Conservation (phyloP, 805 yeast genomes). For the Saccharomyces eubayanus region DNA sequence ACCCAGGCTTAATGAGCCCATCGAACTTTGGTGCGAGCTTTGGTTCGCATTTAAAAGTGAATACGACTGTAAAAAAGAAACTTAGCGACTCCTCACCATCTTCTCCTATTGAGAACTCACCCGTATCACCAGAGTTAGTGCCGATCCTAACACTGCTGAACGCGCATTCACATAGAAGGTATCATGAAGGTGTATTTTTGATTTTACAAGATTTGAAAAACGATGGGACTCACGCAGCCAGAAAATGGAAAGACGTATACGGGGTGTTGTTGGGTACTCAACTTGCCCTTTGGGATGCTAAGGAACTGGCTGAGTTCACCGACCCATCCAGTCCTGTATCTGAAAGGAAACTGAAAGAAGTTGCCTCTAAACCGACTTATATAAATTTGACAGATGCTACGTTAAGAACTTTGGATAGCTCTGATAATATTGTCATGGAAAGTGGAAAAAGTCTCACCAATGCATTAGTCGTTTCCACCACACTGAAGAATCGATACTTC, state of each 20-base stretch:
- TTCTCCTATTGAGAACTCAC: conserved; percentile 11
- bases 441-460: conserved; percentile 47
- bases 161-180: conserved; percentile 68
- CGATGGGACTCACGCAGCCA: conserved; percentile 78
- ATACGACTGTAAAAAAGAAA: neutral
- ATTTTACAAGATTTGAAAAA: conserved; percentile 63
- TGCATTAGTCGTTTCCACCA: conserved; percentile 84
- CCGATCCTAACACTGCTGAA: conserved; percentile 70
- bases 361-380: conserved; percentile 73
- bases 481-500: conserved; percentile 79
- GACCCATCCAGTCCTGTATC: conserved; percentile 29
- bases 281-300: conserved; percentile 86
- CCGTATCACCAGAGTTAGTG: conserved; percentile 35
- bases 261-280: conserved; percentile 88
- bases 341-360: conserved; percentile 38
- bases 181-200: conserved; percentile 70
- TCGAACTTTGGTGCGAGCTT: neutral
- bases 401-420: conserved; percentile 58
- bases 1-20: neutral
- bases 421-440: conserved; percentile 56
- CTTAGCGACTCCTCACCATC: conserved; percentile 3
- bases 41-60: neutral
- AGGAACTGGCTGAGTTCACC: conserved; percentile 45
- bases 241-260: conserved; percentile 88
- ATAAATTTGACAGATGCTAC: conserved; percentile 87